phyloP scores from a whole-genome alignment of 2,329 filamentous ascomycete species.

The Colletotrichum coccodes region DNA sequence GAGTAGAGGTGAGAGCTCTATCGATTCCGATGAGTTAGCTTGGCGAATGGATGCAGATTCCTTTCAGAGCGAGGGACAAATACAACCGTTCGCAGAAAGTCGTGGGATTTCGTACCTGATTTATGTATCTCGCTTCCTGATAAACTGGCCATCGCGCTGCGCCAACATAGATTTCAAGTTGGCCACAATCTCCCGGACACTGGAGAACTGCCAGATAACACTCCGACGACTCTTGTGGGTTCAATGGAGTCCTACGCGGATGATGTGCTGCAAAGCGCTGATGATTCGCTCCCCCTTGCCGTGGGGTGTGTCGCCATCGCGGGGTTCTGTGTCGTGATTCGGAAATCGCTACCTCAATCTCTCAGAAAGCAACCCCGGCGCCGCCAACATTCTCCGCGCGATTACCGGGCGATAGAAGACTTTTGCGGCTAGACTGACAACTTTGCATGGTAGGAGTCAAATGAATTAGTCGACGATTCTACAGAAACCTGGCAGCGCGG shows the following conservation, averaged over 20 bases:
- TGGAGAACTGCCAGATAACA: background rate
- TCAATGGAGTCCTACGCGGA: background rate
- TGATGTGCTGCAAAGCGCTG: constrained; percentile 29
- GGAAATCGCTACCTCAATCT: constrained; percentile 9
- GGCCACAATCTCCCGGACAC: constrained; percentile 4
- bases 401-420: background rate
- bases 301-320: constrained; percentile 34
- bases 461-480: background rate
- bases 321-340: constrained; percentile 31
- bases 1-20: constrained; percentile 30
- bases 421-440: background rate
- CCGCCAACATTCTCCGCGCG: background rate
- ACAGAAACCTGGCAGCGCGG: too few species aligned
- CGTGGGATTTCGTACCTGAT: constrained; percentile 10
- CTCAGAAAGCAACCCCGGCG: background rate
- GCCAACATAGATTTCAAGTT: constrained; percentile 1
- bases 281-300: constrained; percentile 27
- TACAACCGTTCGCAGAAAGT: background rate
- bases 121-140: constrained; percentile 22
- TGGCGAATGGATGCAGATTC: background rate
- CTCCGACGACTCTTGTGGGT: background rate
- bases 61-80: background rate
- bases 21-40: constrained; percentile 8
- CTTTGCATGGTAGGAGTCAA: background rate
- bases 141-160: constrained; percentile 25